Evolutionary conservation across 148 eudicot species (phyloP).

Genomic region (Agrostemma githago): DNA sequence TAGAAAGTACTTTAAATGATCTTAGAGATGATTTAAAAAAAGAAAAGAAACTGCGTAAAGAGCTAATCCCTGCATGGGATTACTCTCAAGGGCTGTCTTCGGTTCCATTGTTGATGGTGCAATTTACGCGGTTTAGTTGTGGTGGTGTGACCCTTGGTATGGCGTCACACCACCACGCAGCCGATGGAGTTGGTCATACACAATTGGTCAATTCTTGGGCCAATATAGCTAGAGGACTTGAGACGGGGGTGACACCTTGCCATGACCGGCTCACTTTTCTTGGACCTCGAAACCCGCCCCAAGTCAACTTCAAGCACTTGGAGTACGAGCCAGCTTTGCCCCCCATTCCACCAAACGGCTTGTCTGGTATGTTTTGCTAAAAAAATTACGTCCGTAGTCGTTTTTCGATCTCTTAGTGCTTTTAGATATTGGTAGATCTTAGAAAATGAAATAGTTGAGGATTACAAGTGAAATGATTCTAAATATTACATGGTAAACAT

Average conservation of each 20-base stretch:
- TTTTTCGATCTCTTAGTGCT: too few species aligned
- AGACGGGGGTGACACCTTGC: background rate
- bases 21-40: conserved; percentile 20
- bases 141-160: background rate
- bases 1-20: background rate
- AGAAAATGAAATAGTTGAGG: too few species aligned
- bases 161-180: background rate
- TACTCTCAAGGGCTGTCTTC: conserved; percentile 27
- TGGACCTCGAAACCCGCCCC: background rate
- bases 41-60: conserved; percentile 23
- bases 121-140: background rate
- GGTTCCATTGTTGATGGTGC: conserved; percentile 32
- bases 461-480: too few species aligned
- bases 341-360: too few species aligned
- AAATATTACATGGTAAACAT: too few species aligned
- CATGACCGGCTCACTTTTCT: background rate
- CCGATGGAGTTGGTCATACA: background rate
- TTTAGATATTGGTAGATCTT: too few species aligned
- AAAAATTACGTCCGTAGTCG: too few species aligned
- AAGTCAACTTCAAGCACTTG: background rate
- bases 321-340: background rate
- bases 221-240: background rate
- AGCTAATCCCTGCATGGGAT: conserved; percentile 34
- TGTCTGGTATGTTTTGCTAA: too few species aligned
- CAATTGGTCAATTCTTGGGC: background rate